These are phyloP conservation scores for Apiospora koreana DNA, from an alignment of 2,329 filamentous ascomycete species.

Conservation along the genomic window DNA sequence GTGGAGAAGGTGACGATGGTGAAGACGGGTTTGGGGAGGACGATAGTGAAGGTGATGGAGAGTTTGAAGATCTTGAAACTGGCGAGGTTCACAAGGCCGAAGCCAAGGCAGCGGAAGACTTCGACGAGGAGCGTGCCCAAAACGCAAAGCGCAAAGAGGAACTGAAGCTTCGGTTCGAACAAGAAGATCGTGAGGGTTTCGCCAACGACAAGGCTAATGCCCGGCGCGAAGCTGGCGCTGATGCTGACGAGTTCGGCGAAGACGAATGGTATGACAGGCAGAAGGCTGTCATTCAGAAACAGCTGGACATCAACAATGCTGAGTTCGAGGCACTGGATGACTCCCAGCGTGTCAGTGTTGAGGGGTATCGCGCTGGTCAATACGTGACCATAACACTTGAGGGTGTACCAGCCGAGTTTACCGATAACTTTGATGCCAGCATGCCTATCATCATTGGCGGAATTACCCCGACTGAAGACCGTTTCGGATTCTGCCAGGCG, in stretches of 20 bases:
- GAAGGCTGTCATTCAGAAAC: constrained; percentile 92
- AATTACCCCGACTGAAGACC: constrained; percentile 89
- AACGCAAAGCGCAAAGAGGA: constrained; percentile 95
- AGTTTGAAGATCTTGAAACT: constrained; percentile 83
- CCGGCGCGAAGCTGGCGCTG: constrained; percentile 63
- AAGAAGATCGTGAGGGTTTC: constrained; percentile 96
- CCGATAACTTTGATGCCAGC: constrained; percentile 75
- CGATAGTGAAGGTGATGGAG: constrained; percentile 74
- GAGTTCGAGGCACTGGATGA: constrained; percentile 91
- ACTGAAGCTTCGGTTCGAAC: constrained; percentile 89
- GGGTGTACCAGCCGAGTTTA: constrained; percentile 88
- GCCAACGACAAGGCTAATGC: constrained; percentile 84
- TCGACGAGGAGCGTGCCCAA: constrained; percentile 87
- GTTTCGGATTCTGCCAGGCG: constrained; percentile 93
- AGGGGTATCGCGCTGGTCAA: constrained; percentile 88
- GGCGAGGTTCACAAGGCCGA: constrained; percentile 60
- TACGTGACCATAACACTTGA: constrained; percentile 92
- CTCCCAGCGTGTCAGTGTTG: constrained; percentile 76
- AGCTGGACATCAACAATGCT: constrained; percentile 92
- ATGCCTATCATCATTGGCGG: constrained; percentile 88
- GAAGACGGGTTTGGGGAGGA: constrained; percentile 56
- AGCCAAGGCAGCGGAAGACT: constrained; percentile 46
- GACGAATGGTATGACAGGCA: constrained; percentile 99
- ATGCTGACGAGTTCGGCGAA: constrained; percentile 83
- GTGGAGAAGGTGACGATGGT: constrained; percentile 55